Conservation (phyloP, 2,329 filamentous ascomycete species). For the Hymenoscyphus infarciens region DNA sequence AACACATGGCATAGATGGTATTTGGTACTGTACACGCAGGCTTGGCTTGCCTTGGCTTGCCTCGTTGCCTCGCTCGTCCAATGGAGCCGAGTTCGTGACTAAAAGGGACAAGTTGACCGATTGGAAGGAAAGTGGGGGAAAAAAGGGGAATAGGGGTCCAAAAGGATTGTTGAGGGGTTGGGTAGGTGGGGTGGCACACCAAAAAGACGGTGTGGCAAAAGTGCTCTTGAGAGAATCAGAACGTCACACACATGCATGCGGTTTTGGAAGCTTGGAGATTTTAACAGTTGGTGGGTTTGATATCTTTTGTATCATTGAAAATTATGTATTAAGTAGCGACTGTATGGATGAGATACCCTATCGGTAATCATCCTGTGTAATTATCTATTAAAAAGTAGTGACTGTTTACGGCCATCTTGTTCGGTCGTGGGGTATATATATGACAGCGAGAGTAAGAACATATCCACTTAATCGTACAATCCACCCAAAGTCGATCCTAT, state of each 20-base stretch:
- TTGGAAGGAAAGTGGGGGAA: too few species aligned
- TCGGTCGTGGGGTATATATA: slow-evolving; percentile 27
- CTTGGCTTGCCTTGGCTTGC: too few species aligned
- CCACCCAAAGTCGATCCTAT: slow-evolving; percentile 3
- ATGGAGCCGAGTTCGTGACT: too few species aligned
- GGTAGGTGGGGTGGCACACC: not conserved
- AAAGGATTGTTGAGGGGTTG: not conserved
- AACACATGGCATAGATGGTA: too few species aligned
- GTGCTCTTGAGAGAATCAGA: too few species aligned
- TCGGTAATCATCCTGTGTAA: not conserved
- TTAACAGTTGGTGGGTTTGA: too few species aligned
- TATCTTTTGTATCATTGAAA: not conserved
- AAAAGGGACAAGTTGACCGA: too few species aligned
- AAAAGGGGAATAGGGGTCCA: too few species aligned
- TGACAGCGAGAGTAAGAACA: slow-evolving; percentile 22
- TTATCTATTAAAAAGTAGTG: slow-evolving; percentile 18
- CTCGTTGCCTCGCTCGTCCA: too few species aligned
- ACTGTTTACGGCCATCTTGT: slow-evolving; percentile 21
- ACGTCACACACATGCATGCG: too few species aligned
- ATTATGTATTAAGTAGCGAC: not conserved
- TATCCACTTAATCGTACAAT: slow-evolving; percentile 23
- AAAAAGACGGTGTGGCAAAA: not conserved
- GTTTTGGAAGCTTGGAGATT: too few species aligned
- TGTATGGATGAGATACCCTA: not conserved
- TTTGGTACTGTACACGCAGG: too few species aligned